These are phyloP conservation scores for grape (Vitis vinifera) DNA, from an alignment of 164 flowering plant species.

Conservation along the genomic window ASM3070453v1 NC_081809.1:16277501-16278000, in stretches of 20 bases:
- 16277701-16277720: slow-evolving; percentile 77
- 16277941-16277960: slow-evolving; percentile 93
- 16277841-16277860: slow-evolving; percentile 28
- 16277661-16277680: slow-evolving; percentile 50
- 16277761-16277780: slow-evolving; percentile 84
- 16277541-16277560: slow-evolving; percentile 23
- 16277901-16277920: slow-evolving; percentile 75
- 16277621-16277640: slow-evolving; percentile 45
- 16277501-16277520: slow-evolving; percentile 14
- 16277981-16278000: slow-evolving; percentile 67
- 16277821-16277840: slow-evolving; percentile 49
- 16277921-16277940: slow-evolving; percentile 93
- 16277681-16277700: slow-evolving; percentile 40
- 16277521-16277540: slow-evolving; percentile 28
- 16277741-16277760: slow-evolving; percentile 85
- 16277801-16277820: slow-evolving; percentile 80
- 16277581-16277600: slow-evolving; percentile 18
- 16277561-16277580: slow-evolving; percentile 23
- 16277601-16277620: slow-evolving; percentile 25
- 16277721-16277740: slow-evolving; percentile 87
- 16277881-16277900: slow-evolving; percentile 58
- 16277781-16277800: slow-evolving; percentile 78
- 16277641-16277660: slow-evolving; percentile 61
- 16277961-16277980: slow-evolving; percentile 89
- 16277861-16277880: slow-evolving; percentile 28